A percentile compares a stretch with the other conserved stretches of the same genome.
These are phyloP conservation scores for Lasiosphaeris hirsuta DNA, from an alignment of 495 filamentous ascomycete species.

Conservation along the genomic window DNA sequence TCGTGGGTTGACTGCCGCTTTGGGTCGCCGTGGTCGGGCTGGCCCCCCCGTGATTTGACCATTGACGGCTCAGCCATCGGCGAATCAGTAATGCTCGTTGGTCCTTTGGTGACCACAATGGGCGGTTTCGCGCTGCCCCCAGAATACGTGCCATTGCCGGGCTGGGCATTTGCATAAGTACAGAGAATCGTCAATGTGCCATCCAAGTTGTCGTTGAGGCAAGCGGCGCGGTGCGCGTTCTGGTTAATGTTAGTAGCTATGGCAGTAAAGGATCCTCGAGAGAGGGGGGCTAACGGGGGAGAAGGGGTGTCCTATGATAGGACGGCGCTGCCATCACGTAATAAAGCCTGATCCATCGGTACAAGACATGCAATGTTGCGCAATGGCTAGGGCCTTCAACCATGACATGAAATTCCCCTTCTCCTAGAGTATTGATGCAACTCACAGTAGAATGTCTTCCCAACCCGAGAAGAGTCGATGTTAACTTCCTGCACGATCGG, in stretches of 20 bases:
- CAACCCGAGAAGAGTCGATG: conserved; percentile 18
- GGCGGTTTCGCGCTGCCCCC: conserved; percentile 13
- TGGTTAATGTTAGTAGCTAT: not conserved
- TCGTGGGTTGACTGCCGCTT: no score
- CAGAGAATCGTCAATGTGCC: conserved; percentile 27
- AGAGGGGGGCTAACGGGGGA: not conserved
- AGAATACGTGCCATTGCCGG: conserved; percentile 2
- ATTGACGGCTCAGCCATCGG: conserved; percentile 8
- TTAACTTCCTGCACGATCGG: conserved; percentile 24
- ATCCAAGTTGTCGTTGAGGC: conserved; percentile 27
- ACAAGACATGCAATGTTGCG: no score
- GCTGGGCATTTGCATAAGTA: conserved; percentile 5
- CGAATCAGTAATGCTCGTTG: conserved; percentile 11
- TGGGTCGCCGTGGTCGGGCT: not conserved
- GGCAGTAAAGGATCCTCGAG: not conserved
- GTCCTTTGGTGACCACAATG: conserved; percentile 17
- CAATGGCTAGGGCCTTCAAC: no score
- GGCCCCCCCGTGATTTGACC: not conserved
- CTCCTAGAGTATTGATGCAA: not conserved
- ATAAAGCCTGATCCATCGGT: no score
- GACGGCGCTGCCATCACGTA: no score
- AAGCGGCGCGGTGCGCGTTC: conserved; percentile 16
- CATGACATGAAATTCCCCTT: no score
- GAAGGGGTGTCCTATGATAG: not conserved
- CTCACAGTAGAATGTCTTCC: conserved; percentile 27